These are phyloP conservation scores for Botryobasidium botryosum DNA, from an alignment of 768 basidiomycete species.

Conservation along the genomic window DNA sequence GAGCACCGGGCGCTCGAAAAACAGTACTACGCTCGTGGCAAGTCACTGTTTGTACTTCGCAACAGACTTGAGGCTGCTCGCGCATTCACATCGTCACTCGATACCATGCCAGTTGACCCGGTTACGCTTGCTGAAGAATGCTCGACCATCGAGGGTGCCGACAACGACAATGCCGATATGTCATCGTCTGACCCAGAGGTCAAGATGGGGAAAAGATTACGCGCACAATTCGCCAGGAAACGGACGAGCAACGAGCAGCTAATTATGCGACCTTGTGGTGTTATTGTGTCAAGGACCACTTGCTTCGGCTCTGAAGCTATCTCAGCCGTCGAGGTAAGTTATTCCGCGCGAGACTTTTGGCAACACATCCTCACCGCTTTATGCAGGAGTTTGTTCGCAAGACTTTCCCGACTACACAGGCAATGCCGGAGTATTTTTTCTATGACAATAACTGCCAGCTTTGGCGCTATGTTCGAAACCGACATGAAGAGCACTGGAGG, in stretches of 20 bases:
- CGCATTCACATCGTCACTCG: too few species aligned
- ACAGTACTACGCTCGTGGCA: conserved; percentile 10
- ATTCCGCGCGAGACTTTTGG: too few species aligned
- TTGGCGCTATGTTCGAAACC: background rate
- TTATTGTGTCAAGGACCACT: conserved; percentile 2
- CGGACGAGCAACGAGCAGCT: conserved; percentile 7
- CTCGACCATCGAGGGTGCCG: too few species aligned
- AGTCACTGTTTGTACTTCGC: conserved; percentile 20
- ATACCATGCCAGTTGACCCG: too few species aligned
- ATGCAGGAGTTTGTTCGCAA: too few species aligned
- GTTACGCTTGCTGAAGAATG: too few species aligned
- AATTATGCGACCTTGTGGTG: conserved; percentile 4
- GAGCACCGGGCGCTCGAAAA: conserved; percentile 13
- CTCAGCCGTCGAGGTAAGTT: conserved; percentile 1
- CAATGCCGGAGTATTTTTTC: conserved; percentile 5
- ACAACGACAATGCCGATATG: background rate
- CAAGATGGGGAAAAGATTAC: background rate
- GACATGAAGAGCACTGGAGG: conserved; percentile 11
- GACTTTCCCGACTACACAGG: background rate
- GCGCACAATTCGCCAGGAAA: background rate
- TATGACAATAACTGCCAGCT: conserved; percentile 16
- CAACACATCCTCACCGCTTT: too few species aligned
- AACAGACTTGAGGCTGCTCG: too few species aligned
- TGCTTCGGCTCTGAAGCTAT: conserved; percentile 6
- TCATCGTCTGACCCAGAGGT: background rate